These are phyloP conservation scores for Emiliania huxleyi DNA, from an alignment of 78 protist genomes.

Conservation along the genomic window DNA sequence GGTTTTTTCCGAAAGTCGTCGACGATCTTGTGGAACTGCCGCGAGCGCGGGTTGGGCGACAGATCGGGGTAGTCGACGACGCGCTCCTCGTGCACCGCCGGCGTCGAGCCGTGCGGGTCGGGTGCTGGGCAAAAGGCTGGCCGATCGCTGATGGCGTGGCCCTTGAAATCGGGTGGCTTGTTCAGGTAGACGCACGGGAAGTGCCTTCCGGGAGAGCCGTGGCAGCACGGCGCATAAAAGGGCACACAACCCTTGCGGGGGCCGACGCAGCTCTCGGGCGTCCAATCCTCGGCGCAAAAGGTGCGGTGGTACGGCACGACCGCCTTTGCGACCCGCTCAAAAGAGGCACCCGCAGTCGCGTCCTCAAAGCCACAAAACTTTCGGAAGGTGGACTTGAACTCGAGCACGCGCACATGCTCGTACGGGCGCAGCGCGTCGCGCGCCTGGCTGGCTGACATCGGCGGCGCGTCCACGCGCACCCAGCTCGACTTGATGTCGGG, in stretches of 20 bases:
- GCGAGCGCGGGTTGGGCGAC: not conserved
- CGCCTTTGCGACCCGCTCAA: not conserved
- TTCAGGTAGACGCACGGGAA: not conserved
- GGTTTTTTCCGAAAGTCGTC: not conserved
- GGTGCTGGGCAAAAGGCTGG: not conserved
- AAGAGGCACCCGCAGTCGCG: not conserved
- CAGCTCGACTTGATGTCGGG: not conserved
- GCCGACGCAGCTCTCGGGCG: not conserved
- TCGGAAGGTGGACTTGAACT: not conserved
- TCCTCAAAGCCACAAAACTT: not conserved
- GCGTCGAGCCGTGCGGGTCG: not conserved
- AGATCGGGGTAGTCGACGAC: not conserved
- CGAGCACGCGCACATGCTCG: not conserved
- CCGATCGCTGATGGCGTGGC: not conserved
- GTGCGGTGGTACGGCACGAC: not conserved
- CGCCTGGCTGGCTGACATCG: not conserved
- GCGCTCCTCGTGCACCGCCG: not conserved
- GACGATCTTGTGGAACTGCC: not conserved
- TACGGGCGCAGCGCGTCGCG: not conserved
- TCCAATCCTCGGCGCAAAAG: not conserved
- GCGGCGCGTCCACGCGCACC: not conserved
- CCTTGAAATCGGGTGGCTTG: not conserved
- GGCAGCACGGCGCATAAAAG: constrained; percentile 22
- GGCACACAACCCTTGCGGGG: not conserved
- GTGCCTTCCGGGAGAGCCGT: not conserved